Base-by-base conservation (phyloP, 352 stramenopile genomes). In the Pythium sukuiense region DNA sequence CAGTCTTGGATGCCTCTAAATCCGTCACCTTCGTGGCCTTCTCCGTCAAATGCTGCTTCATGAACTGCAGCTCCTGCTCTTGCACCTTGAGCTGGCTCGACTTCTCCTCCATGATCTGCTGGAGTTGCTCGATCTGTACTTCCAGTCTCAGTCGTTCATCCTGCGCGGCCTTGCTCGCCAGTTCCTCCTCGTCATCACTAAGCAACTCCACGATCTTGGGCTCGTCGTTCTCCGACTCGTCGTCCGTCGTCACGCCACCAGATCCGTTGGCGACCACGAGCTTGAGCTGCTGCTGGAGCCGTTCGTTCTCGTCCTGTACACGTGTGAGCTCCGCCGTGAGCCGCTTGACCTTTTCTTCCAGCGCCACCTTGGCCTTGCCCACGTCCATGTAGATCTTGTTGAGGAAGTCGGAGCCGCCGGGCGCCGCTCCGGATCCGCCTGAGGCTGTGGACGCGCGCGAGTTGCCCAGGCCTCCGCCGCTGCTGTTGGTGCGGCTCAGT, bases 341-440 rank as follows among this genome's bases (percentile, higher is more conserved):
- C 39, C 87, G 76, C 48, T 81, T 80, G 0, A 93, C 82, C 50
- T 88, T 86, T 24, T 90, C 84, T 20, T 93, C 84, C 11, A 93
- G 65, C 24, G 76, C 73, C 50, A 83, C 60, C 61, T 93, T 93
- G n/a, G 84, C 82, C 61, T 93, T 93, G 16, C 84, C 84, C 0
- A 93, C 80, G 45, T 93, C 82, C 60, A 81, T 72, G 68, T 91
- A 93, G 50, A 90, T 93, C 71, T 90, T 88, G 66, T 90, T 85
- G 49, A 93, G 72, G 56, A 90, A 93, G 6, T 79, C 81, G 62
- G 73, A 33, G 41, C 69, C 45, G 26, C 66, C 52, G 6, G 41
- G 6, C 9, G 41, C 12, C 32, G 59, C 16, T 6, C 30, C 53
- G 3, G 59, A 63, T 4, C 37, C 54, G 12, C 29, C 61, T 2